phyloP scores from a whole-genome alignment of 2,329 filamentous ascomycete genomes.

The Chaetomium sp. region DNA sequence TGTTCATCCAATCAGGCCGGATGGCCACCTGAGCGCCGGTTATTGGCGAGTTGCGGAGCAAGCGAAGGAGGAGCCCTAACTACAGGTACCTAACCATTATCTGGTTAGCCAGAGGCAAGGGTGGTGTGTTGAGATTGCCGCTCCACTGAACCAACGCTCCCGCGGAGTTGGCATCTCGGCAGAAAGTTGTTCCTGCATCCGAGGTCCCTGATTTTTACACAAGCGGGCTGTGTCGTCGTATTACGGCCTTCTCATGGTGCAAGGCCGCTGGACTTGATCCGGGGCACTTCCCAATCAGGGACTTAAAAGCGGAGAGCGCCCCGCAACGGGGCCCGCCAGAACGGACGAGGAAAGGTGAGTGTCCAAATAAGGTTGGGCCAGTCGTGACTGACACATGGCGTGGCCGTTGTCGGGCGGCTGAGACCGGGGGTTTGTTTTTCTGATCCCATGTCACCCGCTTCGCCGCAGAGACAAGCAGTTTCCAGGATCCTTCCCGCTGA shows the following conservation, averaged over 20 bases:
- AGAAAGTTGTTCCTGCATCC: neutral
- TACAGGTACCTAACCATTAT: no score
- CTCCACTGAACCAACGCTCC: neutral
- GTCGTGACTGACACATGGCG: neutral
- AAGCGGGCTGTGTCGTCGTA: neutral
- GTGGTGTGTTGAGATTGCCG: no score
- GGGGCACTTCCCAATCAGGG: neutral
- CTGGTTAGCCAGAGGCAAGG: no score
- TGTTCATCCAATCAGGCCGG: no score
- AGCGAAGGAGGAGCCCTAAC: no score
- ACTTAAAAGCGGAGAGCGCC: neutral
- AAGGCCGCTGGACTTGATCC: slow-evolving; percentile 1
- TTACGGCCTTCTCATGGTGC: neutral
- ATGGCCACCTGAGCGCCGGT: no score
- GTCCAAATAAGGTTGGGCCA: slow-evolving; percentile 2
- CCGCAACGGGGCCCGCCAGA: neutral
- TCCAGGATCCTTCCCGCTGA: slow-evolving; percentile 9
- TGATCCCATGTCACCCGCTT: neutral
- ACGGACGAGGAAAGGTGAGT: neutral
- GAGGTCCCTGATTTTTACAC: neutral
- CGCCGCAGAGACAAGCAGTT: neutral
- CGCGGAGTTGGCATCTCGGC: neutral
- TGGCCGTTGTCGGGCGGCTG: slow-evolving; percentile 3
- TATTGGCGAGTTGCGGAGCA: no score
- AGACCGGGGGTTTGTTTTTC: neutral